These are phyloP conservation scores for Aureobasidium sp. DNA, from an alignment of 2,329 filamentous ascomycete genomes.

Conservation along the genomic window DNA sequence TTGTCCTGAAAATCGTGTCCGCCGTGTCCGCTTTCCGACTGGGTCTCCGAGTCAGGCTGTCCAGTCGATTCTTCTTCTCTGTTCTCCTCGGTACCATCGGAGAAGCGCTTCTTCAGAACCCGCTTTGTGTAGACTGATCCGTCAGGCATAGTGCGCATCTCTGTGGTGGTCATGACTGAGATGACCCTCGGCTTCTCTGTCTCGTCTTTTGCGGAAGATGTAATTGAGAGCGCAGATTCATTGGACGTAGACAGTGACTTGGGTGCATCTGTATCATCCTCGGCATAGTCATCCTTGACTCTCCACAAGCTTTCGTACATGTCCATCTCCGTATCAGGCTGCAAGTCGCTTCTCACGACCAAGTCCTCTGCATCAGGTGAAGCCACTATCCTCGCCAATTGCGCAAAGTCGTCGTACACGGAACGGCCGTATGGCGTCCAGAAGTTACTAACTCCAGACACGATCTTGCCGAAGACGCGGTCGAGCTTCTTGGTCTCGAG, in stretches of 20 bases:
- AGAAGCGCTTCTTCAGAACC: conserved; percentile 50
- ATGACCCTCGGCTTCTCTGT: conserved; percentile 31
- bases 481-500: conserved; percentile 14
- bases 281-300: not conserved
- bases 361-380: conserved; percentile 14
- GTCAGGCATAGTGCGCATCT: conserved; percentile 47
- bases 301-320: conserved; percentile 43
- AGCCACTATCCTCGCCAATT: conserved; percentile 17
- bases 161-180: conserved; percentile 50
- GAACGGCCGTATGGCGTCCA: conserved; percentile 11
- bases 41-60: conserved; percentile 2
- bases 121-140: conserved; percentile 51
- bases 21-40: not conserved
- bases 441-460: conserved; percentile 11
- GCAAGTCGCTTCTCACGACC: not conserved
- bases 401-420: conserved; percentile 16
- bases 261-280: conserved; percentile 13
- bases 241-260: not conserved
- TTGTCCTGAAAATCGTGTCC: not conserved
- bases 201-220: not conserved
- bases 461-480: conserved; percentile 13
- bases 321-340: conserved; percentile 41
- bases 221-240: not conserved
- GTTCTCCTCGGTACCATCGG: conserved; percentile 52
- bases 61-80: conserved; percentile 46